Evolutionary conservation across 495 filamentous ascomycete species (phyloP).

Genomic region (Trichoderma erinaceum): DNA sequence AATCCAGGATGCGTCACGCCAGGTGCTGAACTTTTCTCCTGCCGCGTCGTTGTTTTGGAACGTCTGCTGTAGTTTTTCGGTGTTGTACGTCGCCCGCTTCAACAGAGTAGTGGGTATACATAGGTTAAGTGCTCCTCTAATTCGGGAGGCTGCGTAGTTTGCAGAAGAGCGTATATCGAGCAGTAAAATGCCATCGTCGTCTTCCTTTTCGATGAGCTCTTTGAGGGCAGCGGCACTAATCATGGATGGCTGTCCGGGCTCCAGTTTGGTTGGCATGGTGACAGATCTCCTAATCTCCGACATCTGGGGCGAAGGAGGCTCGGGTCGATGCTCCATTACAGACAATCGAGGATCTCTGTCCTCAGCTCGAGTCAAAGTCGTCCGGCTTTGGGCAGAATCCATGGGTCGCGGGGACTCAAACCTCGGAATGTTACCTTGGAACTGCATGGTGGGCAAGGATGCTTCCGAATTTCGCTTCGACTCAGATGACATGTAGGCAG

Average conservation of each 20-base stretch:
- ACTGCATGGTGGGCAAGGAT: constrained; percentile 33
- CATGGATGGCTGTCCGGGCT: constrained; percentile 44
- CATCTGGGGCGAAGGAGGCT: constrained; percentile 23
- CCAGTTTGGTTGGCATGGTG: constrained; percentile 48
- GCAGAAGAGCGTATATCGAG: constrained; percentile 87
- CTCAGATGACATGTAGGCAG: constrained; percentile 42
- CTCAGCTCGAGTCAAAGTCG: constrained; percentile 36
- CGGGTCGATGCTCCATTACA: constrained; percentile 33
- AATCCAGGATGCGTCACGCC: constrained; percentile 67
- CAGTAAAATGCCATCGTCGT: constrained; percentile 56
- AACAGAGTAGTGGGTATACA: constrained; percentile 93
- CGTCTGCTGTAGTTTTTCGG: constrained; percentile 82
- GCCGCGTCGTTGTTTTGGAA: constrained; percentile 71
- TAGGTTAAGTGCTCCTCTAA: constrained; percentile 75
- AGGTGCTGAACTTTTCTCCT: constrained; percentile 66
- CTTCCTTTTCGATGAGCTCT: constrained; percentile 54
- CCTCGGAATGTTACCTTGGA: constrained; percentile 22
- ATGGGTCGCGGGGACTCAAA: constrained; percentile 26
- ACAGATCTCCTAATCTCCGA: constrained; percentile 38
- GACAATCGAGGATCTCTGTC: constrained; percentile 48
- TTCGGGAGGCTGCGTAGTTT: constrained; percentile 68
- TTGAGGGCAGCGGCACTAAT: constrained; percentile 60
- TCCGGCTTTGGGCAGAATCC: constrained; percentile 24
- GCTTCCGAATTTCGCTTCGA: constrained; percentile 43
- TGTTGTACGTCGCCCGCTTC: constrained; percentile 84